Percentiles rank a stretch among this genome's conserved stretches.
Conservation (phyloP, 768 basidiomycete genomes). For the Naganishia vaughanmartiniae region DNA sequence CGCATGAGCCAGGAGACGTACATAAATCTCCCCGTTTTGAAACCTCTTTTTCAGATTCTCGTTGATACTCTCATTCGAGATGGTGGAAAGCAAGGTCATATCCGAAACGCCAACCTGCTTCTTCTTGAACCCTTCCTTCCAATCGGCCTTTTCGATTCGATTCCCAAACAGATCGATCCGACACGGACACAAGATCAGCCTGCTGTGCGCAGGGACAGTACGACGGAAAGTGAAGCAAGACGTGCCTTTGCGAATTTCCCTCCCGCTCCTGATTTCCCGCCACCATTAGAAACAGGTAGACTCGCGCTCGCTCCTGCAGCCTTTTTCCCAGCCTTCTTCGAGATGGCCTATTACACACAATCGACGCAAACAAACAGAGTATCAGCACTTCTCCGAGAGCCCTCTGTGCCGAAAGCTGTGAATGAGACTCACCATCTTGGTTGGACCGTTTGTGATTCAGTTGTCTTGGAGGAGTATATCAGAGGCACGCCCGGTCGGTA, state of each 20-base stretch:
- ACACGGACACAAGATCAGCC: conserved; percentile 14
- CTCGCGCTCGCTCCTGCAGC: conserved; percentile 37
- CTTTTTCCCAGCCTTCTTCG: conserved; percentile 53
- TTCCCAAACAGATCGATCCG: background rate
- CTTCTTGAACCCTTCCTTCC: conserved; percentile 99
- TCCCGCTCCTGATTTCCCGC: conserved; percentile 34
- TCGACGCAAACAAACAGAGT: background rate
- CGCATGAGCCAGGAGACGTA: conserved; percentile 36
- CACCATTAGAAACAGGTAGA: conserved; percentile 36
- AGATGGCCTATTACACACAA: conserved; percentile 28
- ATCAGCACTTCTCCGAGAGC: background rate
- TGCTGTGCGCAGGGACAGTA: conserved; percentile 17
- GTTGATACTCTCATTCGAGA: conserved; percentile 96
- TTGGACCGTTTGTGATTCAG: too few relatives aligned
- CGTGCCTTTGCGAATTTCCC: conserved; percentile 30
- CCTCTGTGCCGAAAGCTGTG: background rate
- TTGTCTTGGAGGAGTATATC: too few relatives aligned
- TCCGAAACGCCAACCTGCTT: conserved; percentile 96
- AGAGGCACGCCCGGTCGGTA: too few relatives aligned
- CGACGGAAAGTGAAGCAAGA: conserved; percentile 33
- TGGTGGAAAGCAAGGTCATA: conserved; percentile 95
- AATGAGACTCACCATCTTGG: too few relatives aligned
- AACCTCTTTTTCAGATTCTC: conserved; percentile 96
- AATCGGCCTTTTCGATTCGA: conserved; percentile 70
- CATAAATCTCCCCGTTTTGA: conserved; percentile 90